These are phyloP conservation scores for Globisporangium spiculum DNA, from an alignment of 352 stramenopile genomes.

Conservation along the genomic window DNA sequence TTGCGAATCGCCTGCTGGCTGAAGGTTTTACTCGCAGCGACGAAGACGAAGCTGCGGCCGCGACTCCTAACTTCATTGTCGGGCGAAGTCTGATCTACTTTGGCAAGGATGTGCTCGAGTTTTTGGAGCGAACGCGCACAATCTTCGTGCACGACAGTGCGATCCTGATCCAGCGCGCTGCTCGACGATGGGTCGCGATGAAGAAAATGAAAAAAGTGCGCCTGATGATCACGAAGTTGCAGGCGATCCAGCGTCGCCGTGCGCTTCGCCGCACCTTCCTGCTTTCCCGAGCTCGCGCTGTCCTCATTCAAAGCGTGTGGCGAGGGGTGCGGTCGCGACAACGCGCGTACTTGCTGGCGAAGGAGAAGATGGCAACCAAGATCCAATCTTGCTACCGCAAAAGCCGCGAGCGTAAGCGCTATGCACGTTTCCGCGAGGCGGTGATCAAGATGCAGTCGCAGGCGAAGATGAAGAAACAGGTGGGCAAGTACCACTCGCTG, in stretches of 20 bases:
- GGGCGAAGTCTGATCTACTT: slow-evolving; percentile 93
- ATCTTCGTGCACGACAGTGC: slow-evolving; percentile 70
- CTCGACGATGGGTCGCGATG: slow-evolving; percentile 50
- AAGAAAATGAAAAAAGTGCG: slow-evolving; percentile 48
- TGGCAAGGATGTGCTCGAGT: slow-evolving; percentile 90
- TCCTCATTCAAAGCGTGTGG: slow-evolving; percentile 74
- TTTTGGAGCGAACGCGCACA: slow-evolving; percentile 77
- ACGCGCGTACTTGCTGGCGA: slow-evolving; percentile 46
- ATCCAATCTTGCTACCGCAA: slow-evolving; percentile 61
- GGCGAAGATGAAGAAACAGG: slow-evolving; percentile 76
- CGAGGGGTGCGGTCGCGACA: slow-evolving; percentile 64
- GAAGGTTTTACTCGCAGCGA: slow-evolving; percentile 40
- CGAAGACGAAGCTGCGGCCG: slow-evolving; percentile 29
- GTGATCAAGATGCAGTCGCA: slow-evolving; percentile 70
- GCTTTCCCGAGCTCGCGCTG: slow-evolving; percentile 32
- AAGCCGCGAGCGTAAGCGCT: slow-evolving; percentile 45
- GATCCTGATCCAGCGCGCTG: slow-evolving; percentile 55
- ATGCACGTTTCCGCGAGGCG: slow-evolving; percentile 52
- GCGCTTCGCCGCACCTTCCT: slow-evolving; percentile 45
- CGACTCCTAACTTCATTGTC: slow-evolving; percentile 62
- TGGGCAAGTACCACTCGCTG: slow-evolving; percentile 63
- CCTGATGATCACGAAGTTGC: slow-evolving; percentile 51
- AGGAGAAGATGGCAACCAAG: slow-evolving; percentile 53
- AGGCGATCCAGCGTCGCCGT: slow-evolving; percentile 53
- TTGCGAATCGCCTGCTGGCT: slow-evolving; percentile 47